Base-by-base conservation (phyloP, 140 eudicot species). In the Bidens hawaiensis region DNA sequence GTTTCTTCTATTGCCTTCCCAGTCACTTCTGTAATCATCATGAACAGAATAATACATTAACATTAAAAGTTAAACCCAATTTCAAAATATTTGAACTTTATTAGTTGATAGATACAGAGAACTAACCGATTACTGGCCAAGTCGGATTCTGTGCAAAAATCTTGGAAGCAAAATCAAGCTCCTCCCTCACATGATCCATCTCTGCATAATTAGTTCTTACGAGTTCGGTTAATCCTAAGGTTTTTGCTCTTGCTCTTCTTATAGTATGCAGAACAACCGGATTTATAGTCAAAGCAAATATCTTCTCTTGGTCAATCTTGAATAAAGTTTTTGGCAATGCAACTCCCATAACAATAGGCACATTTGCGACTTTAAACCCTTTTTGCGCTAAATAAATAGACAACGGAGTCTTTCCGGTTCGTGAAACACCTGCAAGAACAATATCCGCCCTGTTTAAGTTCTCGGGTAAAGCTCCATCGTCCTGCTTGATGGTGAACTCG, bases 301-400 rank as follows among this genome's bases (percentile, higher is more conserved):
- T 90, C 69, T 84, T 91, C 68, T 81, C 83, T 3, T 86, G 95
- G 40, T 84, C 93, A 42, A 91, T 78, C 79, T 82, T 88, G 26
- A 84, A 91, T 13, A 91, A 70, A n/a, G 77, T 64, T 67, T 70
- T 83, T 2, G 99, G 99, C 67, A 83, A 67, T 0, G 66, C 69
- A 3, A 91, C 79, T 63, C 85, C 86, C 87, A 76, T 84, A 48
- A 91, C 99, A 36, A 91, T 76, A 2, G 99, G 96, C 69, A 91
- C 95, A 62, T 91, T 91, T 12, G 96, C 98, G 46, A 91, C 98
- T 70, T 87, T 91, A 49, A 80, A 91, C n/a, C 98, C 98, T 70
- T 91, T 91, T 63, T 91, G 98, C 0, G 95, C 88, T 26, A 91
- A 26, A 74, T 91, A 91, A 22, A 87, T 91, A 4, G 98, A 91